Base-by-base conservation (phyloP, 352 stramenopile genomes). In the Phytophthora uliginosa region DNA sequence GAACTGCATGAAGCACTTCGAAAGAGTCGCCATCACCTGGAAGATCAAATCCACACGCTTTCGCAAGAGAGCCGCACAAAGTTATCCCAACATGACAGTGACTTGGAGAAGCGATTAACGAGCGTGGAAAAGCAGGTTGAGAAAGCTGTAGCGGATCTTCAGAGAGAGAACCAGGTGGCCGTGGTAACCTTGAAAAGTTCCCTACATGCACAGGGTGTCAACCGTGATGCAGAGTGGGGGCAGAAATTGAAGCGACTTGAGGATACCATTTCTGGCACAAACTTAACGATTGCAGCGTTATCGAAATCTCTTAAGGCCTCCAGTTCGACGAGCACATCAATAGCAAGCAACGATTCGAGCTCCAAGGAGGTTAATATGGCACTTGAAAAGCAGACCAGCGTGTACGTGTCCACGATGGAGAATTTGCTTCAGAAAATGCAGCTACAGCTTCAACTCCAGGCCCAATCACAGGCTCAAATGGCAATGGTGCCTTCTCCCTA, bases 401-500 rank as follows among this genome's bases (percentile, higher is more conserved):
- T 71, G 38, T 84, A 81, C 34, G 55, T 85, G 47, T 72, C 77
- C 8, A 77, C 77, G 10, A 90, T 93, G 62, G 84, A 93, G 24
- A 56, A 67, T 53, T 62, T 88, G 47, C 69, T 93, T 48, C 82
- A 92, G 34, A 86, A 89, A 60, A 84, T 93, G 81, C 79, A 91
- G 65, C 59, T 88, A 13, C 85, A 93, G 59, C 72, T 91, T n/a
- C 84, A 93, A 45, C 51, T 77, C 17, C 76, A 83, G 56, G 10
- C 68, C 5, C 76, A 81, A 24, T 68, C 73, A 18, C 72, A 81
- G 18, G 59, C 59, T 63, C 70, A 74, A 51, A 51, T 79, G 59
- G 33, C 59, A 18, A 76, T 71, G 52, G 51, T 53, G 5, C 53
- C 62, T 52, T 77, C 66, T 20, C 62, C 66, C 13, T 79, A 69